phyloP scores from a whole-genome alignment of 352 stramenopile genomes.

The Pythium aristosporum region DNA sequence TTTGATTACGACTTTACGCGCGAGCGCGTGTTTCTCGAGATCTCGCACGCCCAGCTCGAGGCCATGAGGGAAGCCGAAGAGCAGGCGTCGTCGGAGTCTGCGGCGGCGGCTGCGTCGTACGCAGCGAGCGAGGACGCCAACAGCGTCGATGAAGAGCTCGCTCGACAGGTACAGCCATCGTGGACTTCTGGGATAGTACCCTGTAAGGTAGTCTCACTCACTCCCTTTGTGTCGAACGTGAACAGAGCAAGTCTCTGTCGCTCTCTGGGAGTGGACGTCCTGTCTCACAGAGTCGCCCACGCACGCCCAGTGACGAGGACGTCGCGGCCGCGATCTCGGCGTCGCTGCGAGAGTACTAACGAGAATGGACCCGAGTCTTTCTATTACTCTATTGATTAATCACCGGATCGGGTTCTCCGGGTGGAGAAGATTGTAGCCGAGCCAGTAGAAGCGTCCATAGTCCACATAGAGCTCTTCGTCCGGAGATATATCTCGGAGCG shows the following conservation, averaged over 20 bases:
- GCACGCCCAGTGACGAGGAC: constrained; percentile 54
- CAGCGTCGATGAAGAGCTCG: constrained; percentile 42
- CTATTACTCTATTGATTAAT: neutral
- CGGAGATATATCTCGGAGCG: constrained; percentile 49
- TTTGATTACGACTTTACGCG: constrained; percentile 77
- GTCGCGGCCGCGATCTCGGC: constrained; percentile 62
- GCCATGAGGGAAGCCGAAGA: constrained; percentile 41
- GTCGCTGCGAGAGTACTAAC: constrained; percentile 63
- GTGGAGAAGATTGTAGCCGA: constrained; percentile 73
- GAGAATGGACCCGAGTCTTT: neutral
- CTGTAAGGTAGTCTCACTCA: neutral
- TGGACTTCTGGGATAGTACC: too few relatives aligned
- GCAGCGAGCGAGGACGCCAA: constrained; percentile 31
- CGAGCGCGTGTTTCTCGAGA: constrained; percentile 68
- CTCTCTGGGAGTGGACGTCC: constrained; percentile 37
- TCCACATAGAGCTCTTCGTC: constrained; percentile 79
- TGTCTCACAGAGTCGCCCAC: constrained; percentile 27
- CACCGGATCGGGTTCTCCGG: constrained; percentile 52
- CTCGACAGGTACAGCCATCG: constrained; percentile 32
- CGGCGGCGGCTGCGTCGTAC: constrained; percentile 2
- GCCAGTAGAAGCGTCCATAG: constrained; percentile 84
- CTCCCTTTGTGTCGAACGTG: neutral
- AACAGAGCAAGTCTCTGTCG: constrained; percentile 32
- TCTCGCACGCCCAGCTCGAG: constrained; percentile 55
- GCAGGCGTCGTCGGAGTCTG: constrained; percentile 4